These are phyloP conservation scores for Rosa persica DNA, from an alignment of 306 rosid species.

Conservation along the genomic window DNA sequence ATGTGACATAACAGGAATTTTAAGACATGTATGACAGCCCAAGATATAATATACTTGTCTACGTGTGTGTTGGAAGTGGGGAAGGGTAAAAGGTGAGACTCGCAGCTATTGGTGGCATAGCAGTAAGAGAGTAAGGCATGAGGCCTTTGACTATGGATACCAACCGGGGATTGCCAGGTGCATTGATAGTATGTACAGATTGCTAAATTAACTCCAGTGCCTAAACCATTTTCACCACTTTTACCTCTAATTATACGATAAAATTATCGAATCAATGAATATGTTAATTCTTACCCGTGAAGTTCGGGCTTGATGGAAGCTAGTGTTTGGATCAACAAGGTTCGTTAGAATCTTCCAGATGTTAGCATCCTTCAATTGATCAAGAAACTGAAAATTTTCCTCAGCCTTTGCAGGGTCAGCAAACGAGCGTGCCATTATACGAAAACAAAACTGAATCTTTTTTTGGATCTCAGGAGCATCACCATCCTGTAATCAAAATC, in stretches of 20 bases:
- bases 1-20: neutral
- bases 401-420: slow-evolving; percentile 82
- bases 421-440: slow-evolving; percentile 84
- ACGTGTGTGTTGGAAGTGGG: neutral
- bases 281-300: slow-evolving; percentile 53
- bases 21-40: neutral
- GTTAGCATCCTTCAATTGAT: slow-evolving; percentile 91
- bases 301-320: slow-evolving; percentile 66
- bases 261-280: slow-evolving; percentile 3
- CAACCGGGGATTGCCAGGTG: neutral
- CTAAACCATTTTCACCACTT: neutral
- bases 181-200: neutral
- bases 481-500: slow-evolving; percentile 71
- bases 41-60: neutral
- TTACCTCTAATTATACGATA: slow-evolving; percentile 5
- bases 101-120: neutral
- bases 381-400: slow-evolving; percentile 78
- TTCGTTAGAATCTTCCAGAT: slow-evolving; percentile 87
- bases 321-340: slow-evolving; percentile 80
- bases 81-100: neutral
- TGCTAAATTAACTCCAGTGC: neutral
- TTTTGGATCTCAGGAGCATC: slow-evolving; percentile 81
- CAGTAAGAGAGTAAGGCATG: neutral
- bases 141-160: slow-evolving; percentile 3
- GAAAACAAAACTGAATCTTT: slow-evolving; percentile 67